These are phyloP conservation scores for Neovahlkampfia damariscottae DNA, from an alignment of 78 protist genomes.

Conservation along the genomic window DNA sequence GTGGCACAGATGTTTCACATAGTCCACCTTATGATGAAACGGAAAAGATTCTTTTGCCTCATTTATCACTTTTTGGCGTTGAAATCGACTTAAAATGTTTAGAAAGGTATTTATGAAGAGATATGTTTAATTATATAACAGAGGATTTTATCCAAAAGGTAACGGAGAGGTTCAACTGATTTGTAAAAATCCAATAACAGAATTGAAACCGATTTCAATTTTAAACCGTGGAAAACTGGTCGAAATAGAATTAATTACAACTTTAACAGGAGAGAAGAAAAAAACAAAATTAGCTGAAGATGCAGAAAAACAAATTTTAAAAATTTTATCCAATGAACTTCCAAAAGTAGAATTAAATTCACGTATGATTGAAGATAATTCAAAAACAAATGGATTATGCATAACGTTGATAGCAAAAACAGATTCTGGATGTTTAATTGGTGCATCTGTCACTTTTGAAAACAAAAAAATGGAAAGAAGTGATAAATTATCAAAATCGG, in stretches of 20 bases:
- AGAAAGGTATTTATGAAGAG: not conserved
- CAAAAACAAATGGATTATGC: not conserved
- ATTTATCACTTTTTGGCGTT: not conserved
- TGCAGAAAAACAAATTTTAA: not conserved
- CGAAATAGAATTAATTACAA: conserved; percentile 2
- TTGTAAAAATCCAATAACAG: not conserved
- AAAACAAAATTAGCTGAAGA: not conserved
- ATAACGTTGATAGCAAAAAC: not conserved
- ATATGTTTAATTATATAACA: not conserved
- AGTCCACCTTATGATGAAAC: conserved; percentile 5
- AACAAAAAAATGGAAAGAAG: not conserved
- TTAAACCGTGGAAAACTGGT: not conserved
- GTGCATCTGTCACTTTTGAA: not conserved
- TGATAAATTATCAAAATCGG: not conserved
- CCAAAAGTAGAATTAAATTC: not conserved
- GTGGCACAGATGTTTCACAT: conserved; percentile 10
- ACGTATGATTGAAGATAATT: not conserved
- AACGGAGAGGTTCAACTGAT: not conserved
- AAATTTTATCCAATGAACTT: not conserved
- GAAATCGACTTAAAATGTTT: not conserved
- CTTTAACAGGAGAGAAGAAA: not conserved
- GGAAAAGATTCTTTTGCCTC: not conserved
- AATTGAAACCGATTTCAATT: not conserved
- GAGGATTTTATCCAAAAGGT: conserved; percentile 12
- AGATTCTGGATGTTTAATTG: conserved; percentile 8